These are phyloP conservation scores for Lecanoromycetidae sp. DNA, from an alignment of 2,329 filamentous ascomycete genomes.

Conservation along the genomic window DNA sequence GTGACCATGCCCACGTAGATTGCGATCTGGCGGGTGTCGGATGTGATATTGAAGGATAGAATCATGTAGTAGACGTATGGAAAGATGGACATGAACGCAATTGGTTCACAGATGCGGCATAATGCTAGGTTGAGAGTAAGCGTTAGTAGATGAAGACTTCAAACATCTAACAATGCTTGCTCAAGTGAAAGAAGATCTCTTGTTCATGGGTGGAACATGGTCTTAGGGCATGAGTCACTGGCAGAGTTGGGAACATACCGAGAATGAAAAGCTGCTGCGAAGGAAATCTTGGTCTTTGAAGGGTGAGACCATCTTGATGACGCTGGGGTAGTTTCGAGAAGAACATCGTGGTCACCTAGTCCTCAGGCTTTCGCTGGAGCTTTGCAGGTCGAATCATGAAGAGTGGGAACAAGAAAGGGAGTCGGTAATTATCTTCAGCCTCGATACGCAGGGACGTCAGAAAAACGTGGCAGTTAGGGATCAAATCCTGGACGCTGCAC, in stretches of 20 bases:
- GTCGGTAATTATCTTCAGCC: not conserved
- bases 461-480: not conserved
- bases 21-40: conserved; percentile 67
- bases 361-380: not conserved
- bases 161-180: not conserved
- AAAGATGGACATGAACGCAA: conserved; percentile 99
- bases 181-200: too few species aligned
- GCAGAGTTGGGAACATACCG: conserved; percentile 29
- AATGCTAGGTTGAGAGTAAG: conserved; percentile 45
- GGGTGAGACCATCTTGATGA: not conserved
- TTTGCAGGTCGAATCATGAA: not conserved
- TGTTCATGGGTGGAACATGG: too few species aligned
- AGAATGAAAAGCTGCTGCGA: conserved; percentile 45
- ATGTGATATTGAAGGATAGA: conserved; percentile 73
- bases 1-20: conserved; percentile 94
- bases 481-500: conserved; percentile 6
- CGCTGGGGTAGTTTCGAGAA: not conserved
- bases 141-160: conserved; percentile 13
- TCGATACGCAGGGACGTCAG: not conserved
- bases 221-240: too few species aligned
- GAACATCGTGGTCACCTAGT: not conserved
- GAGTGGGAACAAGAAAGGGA: not conserved
- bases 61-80: conserved; percentile 99
- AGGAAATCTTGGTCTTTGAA: conserved; percentile 34
- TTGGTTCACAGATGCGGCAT: conserved; percentile 94